Evolutionary conservation across 441 rosid genomes (phyloP).

Genomic region (Pelargonium exstipulatum): DNA sequence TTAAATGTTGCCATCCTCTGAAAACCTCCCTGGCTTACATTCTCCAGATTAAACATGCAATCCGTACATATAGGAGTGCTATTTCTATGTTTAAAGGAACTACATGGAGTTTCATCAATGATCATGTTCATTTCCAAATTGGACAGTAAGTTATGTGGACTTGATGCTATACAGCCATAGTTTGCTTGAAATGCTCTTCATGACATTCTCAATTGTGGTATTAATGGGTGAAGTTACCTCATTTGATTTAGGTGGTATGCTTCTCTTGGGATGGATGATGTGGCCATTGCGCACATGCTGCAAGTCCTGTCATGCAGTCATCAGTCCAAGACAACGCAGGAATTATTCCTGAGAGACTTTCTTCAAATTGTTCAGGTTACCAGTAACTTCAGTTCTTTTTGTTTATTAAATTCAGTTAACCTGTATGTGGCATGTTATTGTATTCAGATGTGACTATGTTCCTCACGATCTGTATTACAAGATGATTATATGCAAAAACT

Average conservation of each 20-base stretch:
- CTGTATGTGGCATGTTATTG: neutral
- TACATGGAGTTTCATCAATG: slow-evolving; percentile 86
- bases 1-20: slow-evolving; percentile 19
- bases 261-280: slow-evolving; percentile 83
- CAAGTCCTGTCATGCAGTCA: slow-evolving; percentile 79
- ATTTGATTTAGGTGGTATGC: slow-evolving; percentile 74
- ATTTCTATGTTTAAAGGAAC: slow-evolving; percentile 80
- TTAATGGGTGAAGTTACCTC: slow-evolving; percentile 21
- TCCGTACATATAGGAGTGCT: slow-evolving; percentile 88
- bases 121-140: slow-evolving; percentile 90
- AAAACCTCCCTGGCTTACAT: slow-evolving; percentile 21
- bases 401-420: slow-evolving; percentile 20
- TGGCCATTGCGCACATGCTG: slow-evolving; percentile 75
- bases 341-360: slow-evolving; percentile 75
- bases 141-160: slow-evolving; percentile 74
- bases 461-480: neutral
- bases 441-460: neutral
- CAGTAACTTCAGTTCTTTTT: slow-evolving; percentile 11
- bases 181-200: slow-evolving; percentile 12
- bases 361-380: slow-evolving; percentile 75
- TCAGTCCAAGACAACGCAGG: slow-evolving; percentile 90
- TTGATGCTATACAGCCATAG: slow-evolving; percentile 15
- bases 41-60: slow-evolving; percentile 86
- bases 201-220: slow-evolving; percentile 3
- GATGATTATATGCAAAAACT: neutral